Evolutionary conservation across 192 early-diverging fungal species (phyloP).

Genomic region (Linnemannia hyalina): DNA sequence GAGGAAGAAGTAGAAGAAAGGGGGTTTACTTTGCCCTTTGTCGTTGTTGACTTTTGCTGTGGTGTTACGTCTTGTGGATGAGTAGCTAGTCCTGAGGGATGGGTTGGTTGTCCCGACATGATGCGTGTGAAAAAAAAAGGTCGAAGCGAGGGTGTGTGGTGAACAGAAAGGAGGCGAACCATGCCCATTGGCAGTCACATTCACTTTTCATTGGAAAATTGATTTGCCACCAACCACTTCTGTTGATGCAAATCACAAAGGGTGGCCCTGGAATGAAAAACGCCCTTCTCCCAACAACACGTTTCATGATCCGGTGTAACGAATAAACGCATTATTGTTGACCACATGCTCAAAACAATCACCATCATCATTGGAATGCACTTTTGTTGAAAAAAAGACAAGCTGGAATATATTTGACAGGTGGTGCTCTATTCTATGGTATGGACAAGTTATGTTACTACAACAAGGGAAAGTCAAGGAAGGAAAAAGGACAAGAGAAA

Average conservation of each 20-base stretch:
- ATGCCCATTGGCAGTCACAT: neutral
- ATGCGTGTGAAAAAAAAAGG: neutral
- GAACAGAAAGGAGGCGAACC: neutral
- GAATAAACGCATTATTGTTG: too few species aligned
- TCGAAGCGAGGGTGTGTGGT: neutral
- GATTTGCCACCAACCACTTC: neutral
- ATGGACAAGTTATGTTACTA: neutral
- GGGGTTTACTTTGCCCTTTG: neutral
- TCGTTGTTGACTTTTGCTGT: neutral
- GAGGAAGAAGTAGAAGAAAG: neutral
- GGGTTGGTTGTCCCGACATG: neutral
- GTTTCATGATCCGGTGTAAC: neutral
- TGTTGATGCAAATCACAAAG: neutral
- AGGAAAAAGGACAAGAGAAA: neutral
- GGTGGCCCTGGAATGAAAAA: neutral
- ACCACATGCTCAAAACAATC: neutral
- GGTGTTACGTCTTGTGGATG: neutral
- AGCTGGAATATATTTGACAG: neutral
- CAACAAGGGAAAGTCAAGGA: neutral
- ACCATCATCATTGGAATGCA: neutral
- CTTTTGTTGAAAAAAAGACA: neutral
- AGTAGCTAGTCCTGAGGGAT: neutral
- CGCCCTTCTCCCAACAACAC: neutral
- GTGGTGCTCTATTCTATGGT: constrained; percentile 8
- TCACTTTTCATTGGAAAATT: neutral